phyloP scores from a whole-genome alignment of 331 rosid species.

The Dryas integrifolia region DNA sequence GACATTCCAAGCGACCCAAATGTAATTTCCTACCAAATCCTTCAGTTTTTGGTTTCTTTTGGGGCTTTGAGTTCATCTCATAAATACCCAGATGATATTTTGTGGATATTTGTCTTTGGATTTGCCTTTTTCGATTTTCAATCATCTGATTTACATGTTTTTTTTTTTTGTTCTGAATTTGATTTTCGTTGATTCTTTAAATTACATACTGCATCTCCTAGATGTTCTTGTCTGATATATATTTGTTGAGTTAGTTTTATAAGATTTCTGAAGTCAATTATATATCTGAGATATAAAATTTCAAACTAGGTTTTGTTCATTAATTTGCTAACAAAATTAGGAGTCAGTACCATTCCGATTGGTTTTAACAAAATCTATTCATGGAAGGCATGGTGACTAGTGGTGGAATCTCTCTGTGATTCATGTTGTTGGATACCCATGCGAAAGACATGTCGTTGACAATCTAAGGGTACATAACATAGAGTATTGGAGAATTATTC shows the following conservation, averaged over 20 bases:
- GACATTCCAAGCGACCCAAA: constrained; percentile 88
- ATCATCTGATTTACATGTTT: neutral
- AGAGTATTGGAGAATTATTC: neutral
- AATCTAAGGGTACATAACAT: neutral
- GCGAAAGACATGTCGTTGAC: neutral
- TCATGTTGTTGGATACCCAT: neutral
- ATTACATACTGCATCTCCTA: neutral
- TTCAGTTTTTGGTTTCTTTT: neutral
- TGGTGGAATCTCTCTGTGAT: neutral
- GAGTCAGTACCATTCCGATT: neutral
- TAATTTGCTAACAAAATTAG: neutral
- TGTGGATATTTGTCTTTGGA: neutral
- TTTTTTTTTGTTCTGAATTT: neutral
- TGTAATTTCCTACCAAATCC: constrained; percentile 41
- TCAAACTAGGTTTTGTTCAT: neutral
- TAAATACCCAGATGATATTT: constrained; percentile 9
- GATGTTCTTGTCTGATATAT: neutral
- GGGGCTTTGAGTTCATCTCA: constrained; percentile 21
- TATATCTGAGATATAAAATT: neutral
- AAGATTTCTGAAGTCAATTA: constrained; percentile 2
- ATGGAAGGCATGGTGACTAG: neutral
- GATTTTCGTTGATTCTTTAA: neutral
- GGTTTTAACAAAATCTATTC: neutral
- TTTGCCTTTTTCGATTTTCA: neutral
- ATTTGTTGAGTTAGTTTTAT: neutral